These are phyloP conservation scores for Gossypium laxum DNA, from an alignment of 441 rosid genomes.

Conservation along the genomic window DNA sequence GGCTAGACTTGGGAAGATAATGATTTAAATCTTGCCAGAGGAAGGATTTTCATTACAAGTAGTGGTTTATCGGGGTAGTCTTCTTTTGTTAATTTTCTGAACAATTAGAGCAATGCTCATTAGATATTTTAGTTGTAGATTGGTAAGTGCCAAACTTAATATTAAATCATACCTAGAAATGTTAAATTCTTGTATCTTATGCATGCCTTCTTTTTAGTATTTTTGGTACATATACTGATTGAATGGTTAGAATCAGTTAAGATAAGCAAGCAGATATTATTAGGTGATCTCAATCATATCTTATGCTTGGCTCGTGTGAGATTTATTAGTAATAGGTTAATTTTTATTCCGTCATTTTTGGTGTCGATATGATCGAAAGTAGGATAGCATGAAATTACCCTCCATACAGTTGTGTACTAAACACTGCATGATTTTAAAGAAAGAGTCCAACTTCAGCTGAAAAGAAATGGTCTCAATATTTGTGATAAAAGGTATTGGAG, in stretches of 20 bases:
- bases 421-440: background rate
- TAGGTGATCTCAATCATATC: background rate
- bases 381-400: background rate
- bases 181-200: background rate
- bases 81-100: background rate
- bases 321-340: background rate
- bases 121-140: background rate
- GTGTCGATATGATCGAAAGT: background rate
- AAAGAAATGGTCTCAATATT: conserved; percentile 16
- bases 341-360: background rate
- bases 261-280: background rate
- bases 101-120: background rate
- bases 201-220: background rate
- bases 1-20: background rate
- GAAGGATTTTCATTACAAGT: background rate
- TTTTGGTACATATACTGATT: background rate
- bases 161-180: background rate
- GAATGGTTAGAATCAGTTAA: background rate
- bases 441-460: background rate
- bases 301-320: background rate
- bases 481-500: conserved; percentile 53
- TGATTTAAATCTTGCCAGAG: background rate
- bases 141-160: background rate
- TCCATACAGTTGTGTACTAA: background rate
- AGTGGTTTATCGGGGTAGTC: background rate